phyloP scores from a whole-genome alignment of 2,329 filamentous ascomycete genomes.

The Cercospora sp. region DNA sequence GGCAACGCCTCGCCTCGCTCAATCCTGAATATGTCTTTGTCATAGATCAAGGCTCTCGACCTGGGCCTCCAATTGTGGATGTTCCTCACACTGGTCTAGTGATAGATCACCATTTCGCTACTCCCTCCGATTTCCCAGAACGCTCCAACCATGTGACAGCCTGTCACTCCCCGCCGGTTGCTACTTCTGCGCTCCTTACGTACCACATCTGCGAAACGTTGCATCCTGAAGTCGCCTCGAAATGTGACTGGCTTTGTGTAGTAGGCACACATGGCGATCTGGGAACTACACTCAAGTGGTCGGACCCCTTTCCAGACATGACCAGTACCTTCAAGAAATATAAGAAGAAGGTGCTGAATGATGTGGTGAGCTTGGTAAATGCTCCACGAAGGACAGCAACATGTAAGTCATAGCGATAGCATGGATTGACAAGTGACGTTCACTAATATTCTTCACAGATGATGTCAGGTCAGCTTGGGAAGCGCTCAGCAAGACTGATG shows the following conservation, averaged over 20 bases:
- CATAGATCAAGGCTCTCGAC: conserved; percentile 64
- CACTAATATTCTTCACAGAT: conserved; percentile 31
- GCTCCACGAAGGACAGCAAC: conserved; percentile 63
- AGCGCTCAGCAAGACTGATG: conserved; percentile 54
- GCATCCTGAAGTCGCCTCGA: conserved; percentile 51
- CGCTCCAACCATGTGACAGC: conserved; percentile 60
- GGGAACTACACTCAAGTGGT: conserved; percentile 65
- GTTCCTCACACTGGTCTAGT: conserved; percentile 55
- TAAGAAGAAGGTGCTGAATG: conserved; percentile 63
- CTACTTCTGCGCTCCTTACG: conserved; percentile 64
- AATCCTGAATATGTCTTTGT: conserved; percentile 62
- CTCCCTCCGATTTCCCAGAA: conserved; percentile 60
- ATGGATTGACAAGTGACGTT: not conserved
- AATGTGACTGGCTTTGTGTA: conserved; percentile 63
- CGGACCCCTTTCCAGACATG: conserved; percentile 68
- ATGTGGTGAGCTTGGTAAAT: conserved; percentile 65
- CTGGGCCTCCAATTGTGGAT: conserved; percentile 56
- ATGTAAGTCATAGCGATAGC: conserved; percentile 35
- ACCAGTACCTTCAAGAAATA: conserved; percentile 57
- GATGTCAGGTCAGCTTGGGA: conserved; percentile 63
- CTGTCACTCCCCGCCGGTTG: conserved; percentile 64
- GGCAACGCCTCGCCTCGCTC: conserved; percentile 53
- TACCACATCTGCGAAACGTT: conserved; percentile 63
- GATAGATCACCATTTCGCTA: conserved; percentile 65
- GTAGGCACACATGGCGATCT: conserved; percentile 66